Conservation (phyloP, 345 rosid genomes). For the Leavenworthia alabamica region DNA sequence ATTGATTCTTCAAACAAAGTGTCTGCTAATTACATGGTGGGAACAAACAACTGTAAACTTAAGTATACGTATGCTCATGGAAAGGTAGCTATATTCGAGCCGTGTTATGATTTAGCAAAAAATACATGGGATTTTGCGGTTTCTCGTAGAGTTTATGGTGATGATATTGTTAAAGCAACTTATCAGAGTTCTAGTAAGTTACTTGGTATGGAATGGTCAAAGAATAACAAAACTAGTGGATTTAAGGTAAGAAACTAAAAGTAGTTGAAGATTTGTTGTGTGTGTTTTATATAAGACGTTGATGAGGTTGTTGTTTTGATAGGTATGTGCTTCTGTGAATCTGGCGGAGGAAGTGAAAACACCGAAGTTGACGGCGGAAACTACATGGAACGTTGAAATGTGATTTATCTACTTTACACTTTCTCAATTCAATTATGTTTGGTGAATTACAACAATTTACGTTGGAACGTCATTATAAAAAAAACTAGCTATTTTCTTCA, state of each 20-base stretch:
- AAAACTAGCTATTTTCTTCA: too few species aligned
- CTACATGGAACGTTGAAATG: conserved; percentile 68
- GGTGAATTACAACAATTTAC: too few species aligned
- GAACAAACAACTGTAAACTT: conserved; percentile 71
- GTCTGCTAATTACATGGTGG: conserved; percentile 65
- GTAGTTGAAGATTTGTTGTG: too few species aligned
- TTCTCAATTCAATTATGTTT: conserved; percentile 14
- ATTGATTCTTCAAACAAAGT: conserved; percentile 70
- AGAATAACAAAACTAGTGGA: conserved; percentile 52
- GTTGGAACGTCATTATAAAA: too few species aligned
- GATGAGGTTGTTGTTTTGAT: not conserved
- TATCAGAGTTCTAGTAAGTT: conserved; percentile 70
- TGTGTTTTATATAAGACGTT: too few species aligned
- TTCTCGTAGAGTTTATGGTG: conserved; percentile 51
- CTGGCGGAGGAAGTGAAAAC: conserved; percentile 55
- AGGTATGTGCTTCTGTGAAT: conserved; percentile 62
- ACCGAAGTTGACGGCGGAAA: conserved; percentile 71
- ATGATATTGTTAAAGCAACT: conserved; percentile 60
- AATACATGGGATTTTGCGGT: conserved; percentile 80
- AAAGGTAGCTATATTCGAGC: conserved; percentile 68
- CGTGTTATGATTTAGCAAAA: conserved; percentile 65
- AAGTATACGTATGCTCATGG: conserved; percentile 67
- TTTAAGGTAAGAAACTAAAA: conserved; percentile 66
- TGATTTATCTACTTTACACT: conserved; percentile 17
- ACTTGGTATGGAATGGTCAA: conserved; percentile 75